Evolutionary conservation across 106 monocot genomes (phyloP), one percentile per base, ranked within the genome.

Genomic region (Narthecium ossifragum): DNA sequence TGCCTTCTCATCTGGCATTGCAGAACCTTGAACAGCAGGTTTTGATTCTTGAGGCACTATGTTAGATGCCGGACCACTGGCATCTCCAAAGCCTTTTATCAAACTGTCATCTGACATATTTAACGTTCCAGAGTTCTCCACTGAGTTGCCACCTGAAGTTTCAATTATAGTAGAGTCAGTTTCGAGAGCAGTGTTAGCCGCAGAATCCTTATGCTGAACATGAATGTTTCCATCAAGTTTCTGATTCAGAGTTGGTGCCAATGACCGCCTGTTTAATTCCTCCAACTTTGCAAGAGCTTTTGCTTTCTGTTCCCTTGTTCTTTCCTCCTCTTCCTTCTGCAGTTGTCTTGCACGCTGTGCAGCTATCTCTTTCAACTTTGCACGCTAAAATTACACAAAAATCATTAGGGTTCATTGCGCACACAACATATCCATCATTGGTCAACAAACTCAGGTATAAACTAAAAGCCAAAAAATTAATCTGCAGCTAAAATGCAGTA

Each of bases 241-340:
- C 37, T 58, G 58, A 38, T 49, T 22, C 5, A 9, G 4, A 49
- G 23, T 23, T 5, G 36, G 34, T 37, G 36, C 24, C 49, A 64
- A 55, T 29, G 78, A 69, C 26, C 90, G 70, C 22, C 71, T 69
- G 61, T 98, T 87, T 57, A 90, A 56, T 64, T 84, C 96, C 72
- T 90, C 87, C 50, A 98, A 69, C 70, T 98, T 98, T 28, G 84
- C 90, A n/a, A 84, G 84, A 73, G 90, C 90, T 63, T 87, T 98
- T 25, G 96, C 86, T 45, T 68, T 98, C 64, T 84, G 96, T 39
- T 98, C 78, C 51, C 70, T 78, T 53, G 34, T 84, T 21, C 90
- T 64, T 53, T 98, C 90, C 72, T 84, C 84, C 69, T 98, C 96
- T 56, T 90, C 87, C 38, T 63, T 55, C 59, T 76, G 80, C 46